A percentile compares a stretch with the other conserved stretches of the same genome.
Conservation (phyloP, 768 basidiomycete genomes). For the Boletales sp. region DNA sequence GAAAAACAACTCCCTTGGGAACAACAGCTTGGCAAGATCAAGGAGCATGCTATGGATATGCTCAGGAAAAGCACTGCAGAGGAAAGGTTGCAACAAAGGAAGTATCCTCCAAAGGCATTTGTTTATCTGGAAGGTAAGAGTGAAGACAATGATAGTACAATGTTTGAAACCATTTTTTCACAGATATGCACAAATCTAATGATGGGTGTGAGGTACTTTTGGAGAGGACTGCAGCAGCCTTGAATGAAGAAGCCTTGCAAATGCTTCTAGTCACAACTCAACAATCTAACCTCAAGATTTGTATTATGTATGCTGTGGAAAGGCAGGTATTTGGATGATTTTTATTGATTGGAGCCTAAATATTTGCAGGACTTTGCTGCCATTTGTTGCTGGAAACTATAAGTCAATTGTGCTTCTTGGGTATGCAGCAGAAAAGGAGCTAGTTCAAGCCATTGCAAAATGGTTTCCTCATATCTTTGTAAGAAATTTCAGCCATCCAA, state of each 20-base stretch:
- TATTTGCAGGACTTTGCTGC: neutral
- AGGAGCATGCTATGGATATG: neutral
- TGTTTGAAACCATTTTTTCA: neutral
- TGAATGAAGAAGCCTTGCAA: constrained; percentile 1
- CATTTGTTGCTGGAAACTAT: neutral
- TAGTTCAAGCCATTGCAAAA: neutral
- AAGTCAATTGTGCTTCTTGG: neutral
- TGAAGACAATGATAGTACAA: neutral
- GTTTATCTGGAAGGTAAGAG: neutral
- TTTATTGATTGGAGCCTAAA: neutral
- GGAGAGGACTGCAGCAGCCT: neutral
- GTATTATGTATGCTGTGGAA: neutral
- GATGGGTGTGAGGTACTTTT: neutral
- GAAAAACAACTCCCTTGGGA: neutral
- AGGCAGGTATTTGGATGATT: neutral
- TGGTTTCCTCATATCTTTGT: neutral
- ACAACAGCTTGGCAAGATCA: neutral
- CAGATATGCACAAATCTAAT: neutral
- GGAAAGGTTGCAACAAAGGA: neutral
- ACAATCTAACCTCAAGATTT: neutral
- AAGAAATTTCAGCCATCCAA: neutral
- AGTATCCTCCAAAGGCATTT: neutral
- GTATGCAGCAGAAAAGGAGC: neutral
- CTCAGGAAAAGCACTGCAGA: neutral
- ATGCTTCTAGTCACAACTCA: neutral